A percentile compares a stretch with the other conserved stretches of the same genome.
Conservation (phyloP, 768 basidiomycete genomes). For the Suillus lakei region DNA sequence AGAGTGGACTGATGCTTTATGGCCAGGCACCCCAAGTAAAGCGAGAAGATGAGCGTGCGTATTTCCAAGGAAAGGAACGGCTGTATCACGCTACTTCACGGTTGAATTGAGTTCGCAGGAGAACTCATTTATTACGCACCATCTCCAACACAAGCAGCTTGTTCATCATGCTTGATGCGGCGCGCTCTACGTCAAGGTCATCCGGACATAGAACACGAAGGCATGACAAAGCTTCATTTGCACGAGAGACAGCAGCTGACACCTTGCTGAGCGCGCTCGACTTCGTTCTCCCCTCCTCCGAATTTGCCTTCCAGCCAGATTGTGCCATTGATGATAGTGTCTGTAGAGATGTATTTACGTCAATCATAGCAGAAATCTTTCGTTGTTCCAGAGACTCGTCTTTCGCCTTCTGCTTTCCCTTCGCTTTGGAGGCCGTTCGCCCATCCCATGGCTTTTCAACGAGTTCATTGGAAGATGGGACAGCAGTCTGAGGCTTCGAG, state of each 20-base stretch:
- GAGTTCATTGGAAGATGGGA: not conserved
- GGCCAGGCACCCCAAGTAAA: not conserved
- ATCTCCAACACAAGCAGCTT: conserved; percentile 72
- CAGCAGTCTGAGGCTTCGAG: not conserved
- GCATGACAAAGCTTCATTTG: conserved; percentile 47
- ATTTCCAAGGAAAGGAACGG: conserved; percentile 48
- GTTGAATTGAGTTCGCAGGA: not conserved
- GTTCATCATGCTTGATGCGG: conserved; percentile 67
- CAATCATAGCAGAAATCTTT: conserved; percentile 58
- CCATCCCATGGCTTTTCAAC: not conserved
- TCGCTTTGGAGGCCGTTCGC: not conserved
- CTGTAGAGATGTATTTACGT: conserved; percentile 67
- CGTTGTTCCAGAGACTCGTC: conserved; percentile 37
- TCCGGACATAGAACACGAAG: conserved; percentile 51
- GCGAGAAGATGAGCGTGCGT: conserved; percentile 49
- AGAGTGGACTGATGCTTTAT: not conserved
- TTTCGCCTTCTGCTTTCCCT: not conserved
- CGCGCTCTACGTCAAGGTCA: conserved; percentile 73
- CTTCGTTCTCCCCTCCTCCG: conserved; percentile 27
- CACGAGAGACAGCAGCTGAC: conserved; percentile 38
- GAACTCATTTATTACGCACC: conserved; percentile 49
- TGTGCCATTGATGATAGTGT: conserved; percentile 54
- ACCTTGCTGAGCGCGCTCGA: conserved; percentile 38
- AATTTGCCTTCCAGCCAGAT: conserved; percentile 60
- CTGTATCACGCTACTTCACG: conserved; percentile 54